A percentile compares a stretch with the other conserved stretches of the same genome.
These are phyloP conservation scores for Starmerella sirachaensis DNA, from an alignment of 805 yeast species.

Conservation along the genomic window DNA sequence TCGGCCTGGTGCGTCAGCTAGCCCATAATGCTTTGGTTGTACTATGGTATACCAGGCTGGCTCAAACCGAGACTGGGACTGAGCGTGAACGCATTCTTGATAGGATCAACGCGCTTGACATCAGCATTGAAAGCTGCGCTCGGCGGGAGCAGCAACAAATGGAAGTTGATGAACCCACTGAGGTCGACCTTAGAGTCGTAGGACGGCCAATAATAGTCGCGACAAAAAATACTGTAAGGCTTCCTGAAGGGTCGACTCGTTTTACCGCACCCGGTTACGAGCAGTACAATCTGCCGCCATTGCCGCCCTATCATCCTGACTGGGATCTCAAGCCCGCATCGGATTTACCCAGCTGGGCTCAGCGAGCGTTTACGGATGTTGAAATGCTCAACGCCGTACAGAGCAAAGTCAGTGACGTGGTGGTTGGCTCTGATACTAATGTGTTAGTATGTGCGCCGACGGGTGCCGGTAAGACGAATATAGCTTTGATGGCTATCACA, in stretches of 20 bases:
- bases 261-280: slow-evolving; percentile 65
- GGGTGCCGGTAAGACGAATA: slow-evolving; percentile 97
- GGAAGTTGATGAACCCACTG: slow-evolving; percentile 32
- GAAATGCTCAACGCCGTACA: slow-evolving; percentile 74
- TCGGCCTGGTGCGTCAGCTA: slow-evolving; percentile 39
- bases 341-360: slow-evolving; percentile 74
- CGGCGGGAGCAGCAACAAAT: slow-evolving; percentile 1
- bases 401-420: slow-evolving; percentile 67
- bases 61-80: slow-evolving; percentile 30
- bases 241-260: slow-evolving; percentile 78
- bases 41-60: slow-evolving; percentile 43
- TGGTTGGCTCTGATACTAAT: slow-evolving; percentile 59
- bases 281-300: slow-evolving; percentile 84
- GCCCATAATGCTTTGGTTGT: slow-evolving; percentile 41
- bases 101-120: slow-evolving; percentile 15
- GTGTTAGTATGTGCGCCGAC: slow-evolving; percentile 91
- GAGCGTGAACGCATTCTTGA: slow-evolving; percentile 31
- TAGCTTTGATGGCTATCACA: slow-evolving; percentile 76
- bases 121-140: slow-evolving; percentile 1
- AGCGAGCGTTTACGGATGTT: slow-evolving; percentile 52
- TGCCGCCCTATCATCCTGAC: slow-evolving; percentile 29
- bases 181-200: slow-evolving; percentile 56
- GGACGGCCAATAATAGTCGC: slow-evolving; percentile 63
- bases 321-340: slow-evolving; percentile 32
- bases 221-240: slow-evolving; percentile 51